These are phyloP conservation scores for Zarea fungicola DNA, from an alignment of 2,329 filamentous ascomycete genomes.

Conservation along the genomic window DNA sequence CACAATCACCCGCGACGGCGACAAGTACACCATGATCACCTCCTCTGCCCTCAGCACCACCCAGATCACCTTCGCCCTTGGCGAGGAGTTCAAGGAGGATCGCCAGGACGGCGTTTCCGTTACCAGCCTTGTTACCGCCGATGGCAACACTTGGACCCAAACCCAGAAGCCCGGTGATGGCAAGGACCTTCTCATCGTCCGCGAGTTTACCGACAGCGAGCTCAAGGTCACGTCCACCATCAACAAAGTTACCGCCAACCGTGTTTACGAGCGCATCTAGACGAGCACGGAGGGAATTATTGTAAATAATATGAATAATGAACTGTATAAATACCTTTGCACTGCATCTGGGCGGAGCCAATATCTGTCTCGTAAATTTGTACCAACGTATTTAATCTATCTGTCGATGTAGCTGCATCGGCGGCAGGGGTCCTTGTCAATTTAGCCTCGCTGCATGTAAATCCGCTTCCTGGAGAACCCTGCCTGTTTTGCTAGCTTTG, in stretches of 20 bases:
- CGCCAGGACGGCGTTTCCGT: conserved; percentile 14
- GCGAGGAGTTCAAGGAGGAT: conserved; percentile 9
- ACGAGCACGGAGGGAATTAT: neutral
- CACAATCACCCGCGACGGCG: conserved; percentile 10
- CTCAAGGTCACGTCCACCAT: conserved; percentile 6
- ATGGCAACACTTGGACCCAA: conserved; percentile 10
- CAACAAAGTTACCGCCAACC: conserved; percentile 1
- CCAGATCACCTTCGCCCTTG: conserved; percentile 3
- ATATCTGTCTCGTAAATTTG: too few species aligned
- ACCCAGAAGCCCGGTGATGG: conserved; percentile 13
- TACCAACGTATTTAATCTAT: too few species aligned
- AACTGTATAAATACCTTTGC: too few species aligned
- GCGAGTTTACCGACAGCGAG: conserved; percentile 10
- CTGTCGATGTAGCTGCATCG: neutral
- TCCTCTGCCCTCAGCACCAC: conserved; percentile 11
- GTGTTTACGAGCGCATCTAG: conserved; percentile 10
- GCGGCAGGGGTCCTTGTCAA: too few species aligned
- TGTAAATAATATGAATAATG: neutral
- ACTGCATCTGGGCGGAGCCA: too few species aligned
- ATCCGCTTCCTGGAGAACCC: neutral
- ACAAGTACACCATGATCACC: conserved; percentile 10
- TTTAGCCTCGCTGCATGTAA: too few species aligned
- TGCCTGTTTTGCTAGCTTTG: neutral
- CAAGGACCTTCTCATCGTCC: conserved; percentile 7
- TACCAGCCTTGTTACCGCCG: conserved; percentile 9